Evolutionary conservation across 305 asterid species (phyloP), one percentile per base, ranked within the genome.

Genomic region (Fraxinus dipetala): DNA sequence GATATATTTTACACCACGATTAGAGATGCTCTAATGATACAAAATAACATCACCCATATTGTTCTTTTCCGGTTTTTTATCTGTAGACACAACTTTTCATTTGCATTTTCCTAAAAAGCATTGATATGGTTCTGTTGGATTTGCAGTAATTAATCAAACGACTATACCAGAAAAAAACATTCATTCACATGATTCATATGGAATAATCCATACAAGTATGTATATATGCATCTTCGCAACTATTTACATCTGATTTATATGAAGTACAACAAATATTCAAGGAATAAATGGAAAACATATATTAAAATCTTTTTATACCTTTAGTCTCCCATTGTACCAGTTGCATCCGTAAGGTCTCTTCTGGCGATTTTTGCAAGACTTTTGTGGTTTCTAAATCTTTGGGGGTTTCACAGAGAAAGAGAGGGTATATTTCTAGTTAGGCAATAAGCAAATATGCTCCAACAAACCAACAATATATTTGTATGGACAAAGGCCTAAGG

Each of bases 321-420:
- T 81, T 72, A 85, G 77, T 22, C 83, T 80, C 81, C 84, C 90
- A 87, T 86, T 87, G 89, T 63, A 84, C 56, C 75, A 83, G 86
- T 87, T 82, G 88, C 88, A 87, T 76, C 87, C 79, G 86, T 75
- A 51, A 43, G 80, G 78, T 56, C 36, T 81, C 74, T 59, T 82
- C 81, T 76, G 65, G 32, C 85, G 84, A 67, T 81, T 70, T 35
- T 63, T 83, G 83, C 88, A 75, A 80, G 87, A 83, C 36, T 78
- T 84, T 78, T 20, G 31, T 81, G 79, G 70, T 78, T 84, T 84
- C 80, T 61, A 22, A 7, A 63, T 65, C 73, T 65, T 65, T 65
- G 9, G 36, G 73, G 73, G 18, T 65, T 26, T 24, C 73, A 26
- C 18, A 28, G 73, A 28, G 73, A 26, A 30, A 65, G 73, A 28